These are phyloP conservation scores for Drosera spatulata DNA, from an alignment of 179 eudicot species.

Conservation along the genomic window DNA sequence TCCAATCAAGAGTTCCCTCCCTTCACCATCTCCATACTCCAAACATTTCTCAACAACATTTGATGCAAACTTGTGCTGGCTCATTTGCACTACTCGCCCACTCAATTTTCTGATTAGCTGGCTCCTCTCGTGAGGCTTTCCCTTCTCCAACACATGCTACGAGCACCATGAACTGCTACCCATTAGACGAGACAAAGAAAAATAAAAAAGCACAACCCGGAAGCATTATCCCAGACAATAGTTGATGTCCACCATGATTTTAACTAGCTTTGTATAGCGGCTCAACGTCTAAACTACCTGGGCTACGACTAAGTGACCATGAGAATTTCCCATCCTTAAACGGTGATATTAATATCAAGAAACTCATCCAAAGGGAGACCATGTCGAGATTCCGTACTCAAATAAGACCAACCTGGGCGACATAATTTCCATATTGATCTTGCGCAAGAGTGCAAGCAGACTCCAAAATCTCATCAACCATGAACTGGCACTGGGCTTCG, in stretches of 20 bases:
- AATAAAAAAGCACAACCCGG: neutral
- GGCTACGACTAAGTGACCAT: too few species aligned
- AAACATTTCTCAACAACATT: slow-evolving; percentile 14
- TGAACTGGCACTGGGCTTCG: slow-evolving; percentile 46
- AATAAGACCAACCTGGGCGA: slow-evolving; percentile 41
- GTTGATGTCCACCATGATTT: too few species aligned
- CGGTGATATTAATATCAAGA: too few species aligned
- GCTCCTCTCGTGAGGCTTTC: slow-evolving; percentile 9
- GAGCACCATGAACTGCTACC: neutral
- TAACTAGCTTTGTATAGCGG: too few species aligned
- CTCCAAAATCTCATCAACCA: slow-evolving; percentile 40
- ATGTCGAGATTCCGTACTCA: too few species aligned
- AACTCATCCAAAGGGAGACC: too few species aligned
- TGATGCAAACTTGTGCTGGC: slow-evolving; percentile 15
- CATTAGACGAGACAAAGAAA: neutral
- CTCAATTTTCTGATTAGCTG: slow-evolving; percentile 7
- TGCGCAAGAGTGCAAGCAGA: slow-evolving; percentile 57
- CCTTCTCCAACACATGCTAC: slow-evolving; percentile 15
- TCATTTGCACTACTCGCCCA: slow-evolving; percentile 13
- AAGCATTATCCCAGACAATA: too few species aligned
- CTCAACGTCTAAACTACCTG: too few species aligned
- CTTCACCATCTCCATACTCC: slow-evolving; percentile 6
- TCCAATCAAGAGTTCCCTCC: slow-evolving; percentile 4
- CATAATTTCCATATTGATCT: slow-evolving; percentile 74
- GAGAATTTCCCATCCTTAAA: too few species aligned